Conservation (phyloP, 2,329 filamentous ascomycete genomes). For the Cladosporium sp. region DNA sequence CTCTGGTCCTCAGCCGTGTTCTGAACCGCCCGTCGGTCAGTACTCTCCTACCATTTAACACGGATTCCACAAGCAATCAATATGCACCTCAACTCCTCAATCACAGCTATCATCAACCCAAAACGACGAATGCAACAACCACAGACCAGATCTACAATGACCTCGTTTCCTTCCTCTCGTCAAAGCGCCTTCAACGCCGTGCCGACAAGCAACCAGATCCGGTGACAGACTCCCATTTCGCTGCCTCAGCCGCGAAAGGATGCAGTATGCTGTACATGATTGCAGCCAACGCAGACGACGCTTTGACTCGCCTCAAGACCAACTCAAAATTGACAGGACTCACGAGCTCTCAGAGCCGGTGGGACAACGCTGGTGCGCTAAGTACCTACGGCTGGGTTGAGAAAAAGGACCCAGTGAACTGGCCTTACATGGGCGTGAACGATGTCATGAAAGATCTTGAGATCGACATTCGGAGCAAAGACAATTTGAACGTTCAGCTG, state of each 20-base stretch:
- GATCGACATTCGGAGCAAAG: conserved; percentile 19
- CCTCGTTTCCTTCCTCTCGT: not conserved
- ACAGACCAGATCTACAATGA: not conserved
- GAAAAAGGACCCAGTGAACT: not conserved
- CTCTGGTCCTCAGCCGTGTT: not conserved
- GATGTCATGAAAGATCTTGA: conserved; percentile 16
- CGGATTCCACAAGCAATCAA: not conserved
- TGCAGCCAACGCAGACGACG: conserved; percentile 12
- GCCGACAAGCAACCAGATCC: conserved; percentile 4
- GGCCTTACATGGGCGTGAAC: conserved; percentile 16
- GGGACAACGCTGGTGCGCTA: conserved; percentile 11
- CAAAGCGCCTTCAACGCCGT: conserved; percentile 3
- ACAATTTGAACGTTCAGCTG: conserved; percentile 13
- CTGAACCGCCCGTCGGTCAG: not conserved
- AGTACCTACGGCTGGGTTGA: conserved; percentile 14
- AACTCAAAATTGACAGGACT: conserved; percentile 1
- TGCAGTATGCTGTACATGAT: conserved; percentile 21
- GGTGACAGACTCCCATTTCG: conserved; percentile 4
- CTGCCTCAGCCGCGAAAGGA: not conserved
- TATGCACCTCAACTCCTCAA: not conserved
- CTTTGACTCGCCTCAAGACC: conserved; percentile 16
- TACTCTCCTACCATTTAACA: not conserved
- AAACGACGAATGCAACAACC: not conserved
- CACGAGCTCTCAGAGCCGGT: conserved; percentile 13
- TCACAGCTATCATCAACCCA: not conserved